These are phyloP conservation scores for Aegle marmelos DNA, from an alignment of 345 rosid genomes.

Conservation along the genomic window DNA sequence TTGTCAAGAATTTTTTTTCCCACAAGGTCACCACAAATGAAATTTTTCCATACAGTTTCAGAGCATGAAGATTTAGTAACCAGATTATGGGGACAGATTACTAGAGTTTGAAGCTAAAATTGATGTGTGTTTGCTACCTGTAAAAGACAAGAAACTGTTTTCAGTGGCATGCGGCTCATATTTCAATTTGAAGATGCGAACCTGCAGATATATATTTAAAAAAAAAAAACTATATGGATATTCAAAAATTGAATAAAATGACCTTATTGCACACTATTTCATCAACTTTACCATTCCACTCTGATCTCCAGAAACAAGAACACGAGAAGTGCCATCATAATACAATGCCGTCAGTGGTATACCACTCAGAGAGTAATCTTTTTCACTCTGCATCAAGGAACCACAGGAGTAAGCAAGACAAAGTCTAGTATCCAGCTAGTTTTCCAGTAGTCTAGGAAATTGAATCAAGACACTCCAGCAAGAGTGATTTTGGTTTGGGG, in stretches of 20 bases:
- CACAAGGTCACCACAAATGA: neutral
- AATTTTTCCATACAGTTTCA: neutral
- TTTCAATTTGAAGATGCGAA: conserved; percentile 69
- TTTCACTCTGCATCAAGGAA: conserved; percentile 59
- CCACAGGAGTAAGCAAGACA: neutral
- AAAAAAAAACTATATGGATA: neutral
- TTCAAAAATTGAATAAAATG: neutral
- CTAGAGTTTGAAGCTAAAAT: neutral
- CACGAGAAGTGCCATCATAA: conserved; percentile 50
- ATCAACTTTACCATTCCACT: conserved; percentile 57
- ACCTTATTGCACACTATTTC: neutral
- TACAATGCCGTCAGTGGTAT: conserved; percentile 56
- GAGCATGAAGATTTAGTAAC: neutral
- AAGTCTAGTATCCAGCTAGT: neutral
- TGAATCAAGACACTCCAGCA: too few relatives aligned
- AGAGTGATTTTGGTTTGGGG: too few relatives aligned
- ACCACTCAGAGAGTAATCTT: conserved; percentile 60
- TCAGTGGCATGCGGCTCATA: conserved; percentile 67
- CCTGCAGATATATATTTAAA: conserved; percentile 37
- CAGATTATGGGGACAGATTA: neutral
- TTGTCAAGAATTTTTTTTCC: neutral
- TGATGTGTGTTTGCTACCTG: conserved; percentile 32
- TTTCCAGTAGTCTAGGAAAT: neutral
- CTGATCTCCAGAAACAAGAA: conserved; percentile 81
- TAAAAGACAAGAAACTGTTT: conserved; percentile 55